Evolutionary conservation across 257 asterid species (phyloP), one percentile per base, ranked within the genome.

Genomic region (Paulownia fortunei): DNA sequence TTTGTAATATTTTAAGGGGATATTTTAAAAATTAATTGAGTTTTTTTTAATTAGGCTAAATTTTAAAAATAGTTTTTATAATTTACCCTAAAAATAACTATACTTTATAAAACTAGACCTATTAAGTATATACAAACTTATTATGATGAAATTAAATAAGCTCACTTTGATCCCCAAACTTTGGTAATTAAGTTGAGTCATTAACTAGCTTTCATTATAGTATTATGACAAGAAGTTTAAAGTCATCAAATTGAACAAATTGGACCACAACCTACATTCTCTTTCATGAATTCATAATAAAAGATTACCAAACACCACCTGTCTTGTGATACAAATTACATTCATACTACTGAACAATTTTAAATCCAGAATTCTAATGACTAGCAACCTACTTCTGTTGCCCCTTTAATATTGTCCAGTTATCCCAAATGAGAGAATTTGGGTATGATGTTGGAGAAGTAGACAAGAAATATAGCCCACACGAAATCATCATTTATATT

Each of bases 341-440:
- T 51, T 34, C 59, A 51, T 41, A 18, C 73, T 18, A 37, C 18
- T 34, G 65, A 36, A 41, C 72, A 26, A 75, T 63, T 63, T 49
- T 63, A 32, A 47, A 44, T 39, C 3, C 23, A 37, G 3, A 73
- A 58, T 5, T 26, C 68, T 34, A 58, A 36, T 65, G 80, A 60
- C n/a, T 77, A 77, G 82, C 77, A 27, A 82, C 82, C 82, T 82
- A 82, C 69, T 77, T 66, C 46, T 5, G 4, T 12, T 12, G 15
- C 13, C 56, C 39, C n/a, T n/a, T n/a, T n/a, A n/a, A n/a, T 13
- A 32, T 46, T 21, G 24, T 58, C 37, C 3, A 58, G 24, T 27
- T 46, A 24, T 15, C 47, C 19, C 26, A 49, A n/a, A 51, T 0
- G 19, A 80, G 3, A 51, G 11, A 21, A 66, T 63, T 21, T 73